These are phyloP conservation scores for Stramenopiles sp. DNA, from an alignment of 352 stramenopile genomes.

Conservation along the genomic window DNA sequence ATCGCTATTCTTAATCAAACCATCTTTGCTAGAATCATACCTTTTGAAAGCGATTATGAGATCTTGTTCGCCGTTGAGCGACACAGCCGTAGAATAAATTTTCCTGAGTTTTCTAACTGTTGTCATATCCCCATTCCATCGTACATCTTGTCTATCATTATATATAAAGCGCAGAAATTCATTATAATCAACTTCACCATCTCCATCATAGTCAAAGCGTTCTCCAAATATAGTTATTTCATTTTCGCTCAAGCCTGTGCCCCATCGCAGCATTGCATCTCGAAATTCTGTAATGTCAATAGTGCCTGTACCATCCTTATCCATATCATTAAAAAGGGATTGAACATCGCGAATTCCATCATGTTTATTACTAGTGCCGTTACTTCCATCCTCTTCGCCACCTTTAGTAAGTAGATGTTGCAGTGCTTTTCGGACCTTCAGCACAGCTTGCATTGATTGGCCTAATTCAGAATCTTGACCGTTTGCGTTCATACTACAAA, in stretches of 20 bases:
- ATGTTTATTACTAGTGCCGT: not conserved
- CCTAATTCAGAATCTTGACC: not conserved
- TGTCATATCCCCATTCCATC: not conserved
- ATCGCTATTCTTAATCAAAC: not conserved
- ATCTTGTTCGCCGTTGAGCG: not conserved
- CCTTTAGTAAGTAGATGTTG: not conserved
- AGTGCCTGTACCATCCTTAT: not conserved
- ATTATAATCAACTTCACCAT: constrained; percentile 11
- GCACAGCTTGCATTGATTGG: not conserved
- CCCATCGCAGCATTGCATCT: not conserved
- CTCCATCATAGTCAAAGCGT: not conserved
- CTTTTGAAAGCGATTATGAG: not conserved
- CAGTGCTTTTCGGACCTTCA: not conserved
- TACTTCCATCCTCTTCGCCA: not conserved
- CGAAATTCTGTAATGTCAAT: not conserved
- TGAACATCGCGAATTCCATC: not conserved
- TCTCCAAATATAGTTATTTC: not conserved
- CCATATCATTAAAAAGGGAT: not conserved
- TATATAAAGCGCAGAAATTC: not conserved
- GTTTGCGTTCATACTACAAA: not conserved
- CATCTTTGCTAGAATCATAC: not conserved
- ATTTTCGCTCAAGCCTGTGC: not conserved
- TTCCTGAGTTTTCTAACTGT: not conserved
- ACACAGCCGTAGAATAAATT: not conserved
- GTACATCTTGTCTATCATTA: not conserved